Conservation (phyloP, 306 rosid genomes). For the Cucurbita moschata region DNA sequence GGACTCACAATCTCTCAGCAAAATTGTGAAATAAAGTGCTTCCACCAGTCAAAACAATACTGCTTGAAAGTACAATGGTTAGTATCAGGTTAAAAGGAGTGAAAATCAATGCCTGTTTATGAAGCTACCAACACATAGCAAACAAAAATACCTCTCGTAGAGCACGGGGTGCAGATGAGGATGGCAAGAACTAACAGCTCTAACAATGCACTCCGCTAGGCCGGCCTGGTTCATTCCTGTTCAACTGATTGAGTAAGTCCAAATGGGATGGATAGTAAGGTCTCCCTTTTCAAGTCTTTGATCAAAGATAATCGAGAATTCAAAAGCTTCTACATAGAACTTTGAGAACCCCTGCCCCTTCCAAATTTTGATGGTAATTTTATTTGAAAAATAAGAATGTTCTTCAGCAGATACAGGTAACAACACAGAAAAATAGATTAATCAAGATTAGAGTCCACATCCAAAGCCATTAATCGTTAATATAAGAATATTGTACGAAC, state of each 20-base stretch:
- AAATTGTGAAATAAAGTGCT: conserved; percentile 75
- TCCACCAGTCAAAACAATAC: conserved; percentile 92
- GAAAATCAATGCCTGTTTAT: not conserved
- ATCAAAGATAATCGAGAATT: not conserved
- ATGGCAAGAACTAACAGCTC: conserved; percentile 74
- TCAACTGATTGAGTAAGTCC: conserved; percentile 7
- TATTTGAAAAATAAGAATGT: not conserved
- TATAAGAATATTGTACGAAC: conserved; percentile 20
- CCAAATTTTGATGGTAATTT: not conserved
- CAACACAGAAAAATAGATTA: not conserved
- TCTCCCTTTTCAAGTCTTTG: not conserved
- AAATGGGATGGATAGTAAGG: not conserved
- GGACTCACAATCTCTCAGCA: conserved; percentile 71
- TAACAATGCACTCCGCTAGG: conserved; percentile 75
- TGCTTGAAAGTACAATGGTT: conserved; percentile 20
- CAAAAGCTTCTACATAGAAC: not conserved
- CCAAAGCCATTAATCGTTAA: not conserved
- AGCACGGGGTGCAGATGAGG: conserved; percentile 81
- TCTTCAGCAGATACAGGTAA: not conserved
- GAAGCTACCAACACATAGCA: not conserved
- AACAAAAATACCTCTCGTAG: conserved; percentile 47
- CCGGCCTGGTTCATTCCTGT: conserved; percentile 98
- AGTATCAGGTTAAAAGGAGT: not conserved
- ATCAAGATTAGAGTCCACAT: not conserved
- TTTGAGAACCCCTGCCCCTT: not conserved